Evolutionary conservation across 768 basidiomycete genomes (phyloP), one percentile per base, ranked within the genome.

Genomic region (Mycena metata): DNA sequence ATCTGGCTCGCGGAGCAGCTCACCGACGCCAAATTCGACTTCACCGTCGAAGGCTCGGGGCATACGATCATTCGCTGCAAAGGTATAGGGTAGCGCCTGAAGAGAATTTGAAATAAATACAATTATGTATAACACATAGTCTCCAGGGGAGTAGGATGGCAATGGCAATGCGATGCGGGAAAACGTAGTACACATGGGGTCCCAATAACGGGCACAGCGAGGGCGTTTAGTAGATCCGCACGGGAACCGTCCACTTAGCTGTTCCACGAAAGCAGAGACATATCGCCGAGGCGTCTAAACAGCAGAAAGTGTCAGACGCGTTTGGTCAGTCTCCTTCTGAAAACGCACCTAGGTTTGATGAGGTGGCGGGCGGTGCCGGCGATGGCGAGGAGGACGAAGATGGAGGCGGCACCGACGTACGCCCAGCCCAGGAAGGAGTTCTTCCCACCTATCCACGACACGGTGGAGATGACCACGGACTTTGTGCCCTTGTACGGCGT

Each of bases 381-480:
- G 55, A 99, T 79, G 26, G 95, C 96, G 46, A 99, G 88, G 15
- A 94, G 83, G 19, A 98, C 90, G 77, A 98, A 98, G 17, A 98
- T 84, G 19, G 86, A 88, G 2, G 96, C 90, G 1, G 96, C 89
- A 17, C 91, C 96, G 50, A 99, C 91, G 76, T 99, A 99, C 2
- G 96, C 95, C 96, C 96, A 99, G 10, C 98, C 98, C 21, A 99
- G 85, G 90, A 99, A 99, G 1, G 96, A 91, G 74, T 99, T 98
- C 83, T 97, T 96, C 45, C 98, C 98, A 13, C 98, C 98, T 76
- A 98, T 95, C 96, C 97, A 99, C 2, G 96, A 95, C 16, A 98
- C 96, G 4, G 97, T 99, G 49, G 96, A 96, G 69, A 99, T 93
- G 36, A 99, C 96, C 67, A 99, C 86, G 0, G 96, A 96, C 80